Percentiles rank a stretch among this genome's conserved stretches.
Conservation (phyloP, 495 filamentous ascomycete genomes). For the Cudoniella acicularis region DNA sequence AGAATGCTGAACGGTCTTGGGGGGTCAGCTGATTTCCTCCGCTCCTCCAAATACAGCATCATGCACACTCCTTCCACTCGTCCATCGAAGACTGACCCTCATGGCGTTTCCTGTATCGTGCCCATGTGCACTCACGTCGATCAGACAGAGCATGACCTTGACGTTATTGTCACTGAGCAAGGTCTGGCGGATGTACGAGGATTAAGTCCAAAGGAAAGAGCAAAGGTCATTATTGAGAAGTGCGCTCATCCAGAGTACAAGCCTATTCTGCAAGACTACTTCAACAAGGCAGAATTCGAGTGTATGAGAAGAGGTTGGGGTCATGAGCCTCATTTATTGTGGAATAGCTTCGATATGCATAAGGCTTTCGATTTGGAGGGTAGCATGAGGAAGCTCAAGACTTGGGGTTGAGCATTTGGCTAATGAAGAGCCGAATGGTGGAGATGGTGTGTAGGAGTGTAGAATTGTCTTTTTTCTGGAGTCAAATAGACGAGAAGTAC, state of each 20-base stretch:
- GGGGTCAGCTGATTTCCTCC: slow-evolving; percentile 84
- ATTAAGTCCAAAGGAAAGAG: slow-evolving; percentile 74
- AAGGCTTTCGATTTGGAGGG: slow-evolving; percentile 74
- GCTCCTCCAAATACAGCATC: slow-evolving; percentile 80
- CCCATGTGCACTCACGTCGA: slow-evolving; percentile 92
- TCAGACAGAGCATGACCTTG: slow-evolving; percentile 89
- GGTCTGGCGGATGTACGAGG: slow-evolving; percentile 86
- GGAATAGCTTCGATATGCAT: slow-evolving; percentile 86
- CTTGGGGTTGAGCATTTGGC: slow-evolving; percentile 30
- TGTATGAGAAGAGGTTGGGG: slow-evolving; percentile 86
- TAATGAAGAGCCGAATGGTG: background rate
- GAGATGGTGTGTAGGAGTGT: background rate
- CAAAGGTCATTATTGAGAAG: slow-evolving; percentile 82
- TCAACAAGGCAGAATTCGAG: slow-evolving; percentile 82
- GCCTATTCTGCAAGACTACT: slow-evolving; percentile 79
- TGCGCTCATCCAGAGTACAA: slow-evolving; percentile 84
- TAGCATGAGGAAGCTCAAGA: slow-evolving; percentile 73
- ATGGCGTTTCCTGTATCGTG: slow-evolving; percentile 82
- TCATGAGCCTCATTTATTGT: slow-evolving; percentile 84
- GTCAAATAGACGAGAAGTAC: too few species aligned
- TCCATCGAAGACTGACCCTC: slow-evolving; percentile 77
- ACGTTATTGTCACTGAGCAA: slow-evolving; percentile 83
- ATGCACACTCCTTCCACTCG: slow-evolving; percentile 88
- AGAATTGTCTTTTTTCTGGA: too few species aligned
- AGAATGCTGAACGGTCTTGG: slow-evolving; percentile 92